Conservation (phyloP, 108 stramenopile species). For the Pseudonitzschia delicatissima region DNA sequence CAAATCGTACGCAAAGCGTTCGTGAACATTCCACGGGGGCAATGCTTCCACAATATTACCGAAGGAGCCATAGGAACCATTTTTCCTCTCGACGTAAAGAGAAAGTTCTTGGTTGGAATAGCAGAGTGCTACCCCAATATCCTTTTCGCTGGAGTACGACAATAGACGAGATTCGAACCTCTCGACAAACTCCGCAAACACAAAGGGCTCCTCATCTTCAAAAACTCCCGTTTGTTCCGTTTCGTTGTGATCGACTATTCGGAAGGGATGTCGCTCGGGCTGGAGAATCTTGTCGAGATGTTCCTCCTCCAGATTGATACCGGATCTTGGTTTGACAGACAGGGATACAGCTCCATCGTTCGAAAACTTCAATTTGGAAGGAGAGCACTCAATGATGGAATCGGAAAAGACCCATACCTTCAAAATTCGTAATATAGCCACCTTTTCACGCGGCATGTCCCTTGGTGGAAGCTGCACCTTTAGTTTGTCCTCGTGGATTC, state of each 20-base stretch:
- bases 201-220: slow-evolving; percentile 15
- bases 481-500: slow-evolving; percentile 32
- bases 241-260: slow-evolving; percentile 28
- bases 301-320: background rate
- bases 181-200: slow-evolving; percentile 12
- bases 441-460: slow-evolving; percentile 53
- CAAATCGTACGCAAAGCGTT: slow-evolving; percentile 4
- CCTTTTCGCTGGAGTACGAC: slow-evolving; percentile 56
- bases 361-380: slow-evolving; percentile 9
- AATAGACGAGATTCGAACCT: slow-evolving; percentile 41
- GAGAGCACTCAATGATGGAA: slow-evolving; percentile 48
- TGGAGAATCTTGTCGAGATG: slow-evolving; percentile 61
- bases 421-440: slow-evolving; percentile 56
- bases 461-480: slow-evolving; percentile 48
- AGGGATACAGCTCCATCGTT: slow-evolving; percentile 29
- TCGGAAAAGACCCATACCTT: slow-evolving; percentile 79
- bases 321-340: slow-evolving; percentile 15
- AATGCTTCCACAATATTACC: background rate
- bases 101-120: slow-evolving; percentile 2
- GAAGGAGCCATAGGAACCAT: background rate
- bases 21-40: background rate
- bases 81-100: slow-evolving; percentile 8
- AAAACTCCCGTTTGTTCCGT: slow-evolving; percentile 44
- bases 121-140: slow-evolving; percentile 41
- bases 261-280: slow-evolving; percentile 49